phyloP scores from a whole-genome alignment of 2,329 filamentous ascomycete genomes.

The Elsinoe perseae region DNA sequence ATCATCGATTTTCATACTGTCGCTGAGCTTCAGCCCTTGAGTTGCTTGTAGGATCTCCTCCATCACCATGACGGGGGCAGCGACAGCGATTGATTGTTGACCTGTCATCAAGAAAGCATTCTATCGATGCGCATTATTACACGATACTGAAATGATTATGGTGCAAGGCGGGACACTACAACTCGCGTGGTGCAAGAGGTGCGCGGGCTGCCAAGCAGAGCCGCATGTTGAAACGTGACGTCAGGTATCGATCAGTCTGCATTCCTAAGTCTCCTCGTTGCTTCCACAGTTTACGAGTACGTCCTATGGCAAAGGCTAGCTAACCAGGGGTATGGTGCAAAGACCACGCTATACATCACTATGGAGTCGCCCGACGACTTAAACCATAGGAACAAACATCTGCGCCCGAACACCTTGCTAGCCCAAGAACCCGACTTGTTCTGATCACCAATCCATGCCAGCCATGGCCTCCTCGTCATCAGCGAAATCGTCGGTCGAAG shows the following conservation, averaged over 20 bases:
- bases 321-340: too few relatives aligned
- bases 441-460: conserved; percentile 41
- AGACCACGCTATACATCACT: too few relatives aligned
- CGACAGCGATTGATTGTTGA: too few relatives aligned
- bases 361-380: too few relatives aligned
- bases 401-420: background rate
- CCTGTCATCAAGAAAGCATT: too few relatives aligned
- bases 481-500: conserved; percentile 39
- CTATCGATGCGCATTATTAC: too few relatives aligned
- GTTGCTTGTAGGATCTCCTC: background rate
- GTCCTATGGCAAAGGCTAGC: too few relatives aligned
- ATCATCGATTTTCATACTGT: conserved; percentile 4
- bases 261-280: background rate
- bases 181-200: background rate
- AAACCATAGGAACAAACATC: background rate
- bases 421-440: background rate
- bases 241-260: background rate
- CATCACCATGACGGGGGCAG: too few relatives aligned
- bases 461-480: conserved; percentile 64
- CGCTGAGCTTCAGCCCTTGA: background rate
- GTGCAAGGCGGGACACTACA: background rate
- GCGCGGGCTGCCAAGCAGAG: background rate
- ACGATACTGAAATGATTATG: background rate
- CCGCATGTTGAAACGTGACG: conserved; percentile 7
- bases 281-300: too few relatives aligned